Conservation (phyloP, 495 filamentous ascomycete genomes). For the Daldinia caldariorum region DNA sequence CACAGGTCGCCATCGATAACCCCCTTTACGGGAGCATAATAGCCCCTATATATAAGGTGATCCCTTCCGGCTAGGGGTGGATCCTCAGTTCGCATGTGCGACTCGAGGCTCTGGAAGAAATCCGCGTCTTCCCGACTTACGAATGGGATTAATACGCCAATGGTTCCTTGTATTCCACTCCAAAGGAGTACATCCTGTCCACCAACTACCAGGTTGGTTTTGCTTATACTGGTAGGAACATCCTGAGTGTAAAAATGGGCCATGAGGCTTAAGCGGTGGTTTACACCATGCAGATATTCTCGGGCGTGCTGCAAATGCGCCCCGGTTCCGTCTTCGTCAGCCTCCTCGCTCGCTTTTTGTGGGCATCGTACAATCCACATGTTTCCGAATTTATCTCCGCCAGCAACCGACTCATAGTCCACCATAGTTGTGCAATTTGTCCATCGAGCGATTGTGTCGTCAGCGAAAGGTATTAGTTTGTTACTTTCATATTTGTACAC, state of each 20-base stretch:
- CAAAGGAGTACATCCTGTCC: conserved; percentile 92
- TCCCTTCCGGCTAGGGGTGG: conserved; percentile 89
- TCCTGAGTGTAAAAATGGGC: conserved; percentile 91
- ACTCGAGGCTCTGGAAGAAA: conserved; percentile 94
- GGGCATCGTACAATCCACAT: conserved; percentile 92
- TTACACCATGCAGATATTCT: conserved; percentile 86
- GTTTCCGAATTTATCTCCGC: conserved; percentile 98
- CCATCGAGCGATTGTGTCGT: conserved; percentile 89
- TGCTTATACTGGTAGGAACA: conserved; percentile 88
- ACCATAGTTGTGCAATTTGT: conserved; percentile 90
- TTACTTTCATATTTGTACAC: conserved; percentile 95
- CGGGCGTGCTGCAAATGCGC: conserved; percentile 89
- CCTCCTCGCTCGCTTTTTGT: conserved; percentile 82
- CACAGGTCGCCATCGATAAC: conserved; percentile 98
- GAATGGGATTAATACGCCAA: conserved; percentile 93
- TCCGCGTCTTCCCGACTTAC: conserved; percentile 90
- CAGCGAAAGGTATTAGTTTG: conserved; percentile 87
- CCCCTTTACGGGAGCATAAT: conserved; percentile 97
- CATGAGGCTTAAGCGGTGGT: conserved; percentile 84
- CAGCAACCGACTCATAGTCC: conserved; percentile 95
- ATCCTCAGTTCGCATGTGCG: conserved; percentile 83
- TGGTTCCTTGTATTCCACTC: conserved; percentile 92
- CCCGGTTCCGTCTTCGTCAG: conserved; percentile 91
- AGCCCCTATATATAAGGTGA: conserved; percentile 92
- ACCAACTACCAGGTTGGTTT: conserved; percentile 88